These are phyloP conservation scores for Fraxinus ornus DNA, from an alignment of 305 asterid genomes.

Conservation along the genomic window DNA sequence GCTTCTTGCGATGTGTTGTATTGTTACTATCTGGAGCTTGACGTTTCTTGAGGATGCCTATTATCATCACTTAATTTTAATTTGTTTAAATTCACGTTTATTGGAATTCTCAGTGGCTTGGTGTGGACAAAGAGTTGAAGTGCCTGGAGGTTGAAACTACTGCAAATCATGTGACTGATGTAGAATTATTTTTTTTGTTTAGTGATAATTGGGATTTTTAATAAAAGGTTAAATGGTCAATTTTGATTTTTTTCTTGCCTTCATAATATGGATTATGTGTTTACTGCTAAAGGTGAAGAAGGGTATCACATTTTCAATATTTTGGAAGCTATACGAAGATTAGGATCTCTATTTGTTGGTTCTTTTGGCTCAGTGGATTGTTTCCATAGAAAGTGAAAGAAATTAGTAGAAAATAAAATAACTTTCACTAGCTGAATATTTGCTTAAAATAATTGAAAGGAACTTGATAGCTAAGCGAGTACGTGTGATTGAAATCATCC, in stretches of 20 bases:
- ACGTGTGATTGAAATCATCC: no score
- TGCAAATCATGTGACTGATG: no score
- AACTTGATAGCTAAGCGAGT: no score
- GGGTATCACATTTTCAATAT: background rate
- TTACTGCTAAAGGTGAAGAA: background rate
- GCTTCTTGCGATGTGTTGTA: background rate
- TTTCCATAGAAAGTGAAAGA: no score
- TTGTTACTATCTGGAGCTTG: conserved; percentile 2
- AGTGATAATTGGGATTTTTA: no score
- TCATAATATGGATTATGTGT: background rate
- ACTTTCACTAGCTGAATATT: no score
- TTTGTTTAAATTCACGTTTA: conserved; percentile 12
- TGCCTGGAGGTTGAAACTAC: no score
- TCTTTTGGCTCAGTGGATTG: background rate
- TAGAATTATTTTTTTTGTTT: no score
- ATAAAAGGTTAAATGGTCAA: no score
- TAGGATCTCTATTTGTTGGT: background rate
- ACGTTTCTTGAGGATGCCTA: conserved; percentile 6
- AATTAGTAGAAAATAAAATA: no score
- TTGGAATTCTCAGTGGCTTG: conserved; percentile 71
- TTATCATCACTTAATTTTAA: background rate
- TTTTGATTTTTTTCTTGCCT: background rate
- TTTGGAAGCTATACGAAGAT: background rate
- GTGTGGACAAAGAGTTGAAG: conserved; percentile 38
- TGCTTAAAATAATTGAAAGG: no score